Evolutionary conservation across 257 asterid genomes (phyloP).

Genomic region (Solanum peruvianum): DNA sequence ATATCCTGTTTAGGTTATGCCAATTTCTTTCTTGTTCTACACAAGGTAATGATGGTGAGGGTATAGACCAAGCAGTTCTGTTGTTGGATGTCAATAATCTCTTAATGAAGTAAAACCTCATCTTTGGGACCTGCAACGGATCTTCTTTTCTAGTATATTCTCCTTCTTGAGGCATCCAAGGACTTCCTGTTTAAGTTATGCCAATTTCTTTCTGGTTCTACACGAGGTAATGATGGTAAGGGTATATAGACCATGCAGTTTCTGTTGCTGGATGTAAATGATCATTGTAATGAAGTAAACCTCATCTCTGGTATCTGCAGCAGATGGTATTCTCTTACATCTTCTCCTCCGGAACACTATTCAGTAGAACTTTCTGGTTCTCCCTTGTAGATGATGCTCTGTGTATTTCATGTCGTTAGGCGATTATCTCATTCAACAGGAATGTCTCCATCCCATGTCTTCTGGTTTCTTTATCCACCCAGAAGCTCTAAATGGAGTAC

Average conservation of each 20-base stretch:
- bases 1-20: not conserved
- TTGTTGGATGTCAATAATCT: not conserved
- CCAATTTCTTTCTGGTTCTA: no score
- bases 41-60: not conserved
- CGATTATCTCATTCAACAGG: not conserved
- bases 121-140: no score
- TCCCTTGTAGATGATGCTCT: not conserved
- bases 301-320: not conserved
- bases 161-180: no score
- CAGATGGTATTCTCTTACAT: not conserved
- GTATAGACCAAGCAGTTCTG: not conserved
- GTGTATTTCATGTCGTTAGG: not conserved
- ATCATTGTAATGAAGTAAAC: not conserved
- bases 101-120: no score
- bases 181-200: no score
- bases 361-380: not conserved
- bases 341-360: not conserved
- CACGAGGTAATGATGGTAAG: no score
- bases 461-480: not conserved
- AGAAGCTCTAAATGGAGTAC: not conserved
- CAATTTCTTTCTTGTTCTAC: not conserved
- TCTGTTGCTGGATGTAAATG: not conserved
- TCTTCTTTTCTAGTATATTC: no score
- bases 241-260: not conserved
- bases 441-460: not conserved